Evolutionary conservation across 768 basidiomycete genomes (phyloP).

Genomic region (Termitomyces sp.): DNA sequence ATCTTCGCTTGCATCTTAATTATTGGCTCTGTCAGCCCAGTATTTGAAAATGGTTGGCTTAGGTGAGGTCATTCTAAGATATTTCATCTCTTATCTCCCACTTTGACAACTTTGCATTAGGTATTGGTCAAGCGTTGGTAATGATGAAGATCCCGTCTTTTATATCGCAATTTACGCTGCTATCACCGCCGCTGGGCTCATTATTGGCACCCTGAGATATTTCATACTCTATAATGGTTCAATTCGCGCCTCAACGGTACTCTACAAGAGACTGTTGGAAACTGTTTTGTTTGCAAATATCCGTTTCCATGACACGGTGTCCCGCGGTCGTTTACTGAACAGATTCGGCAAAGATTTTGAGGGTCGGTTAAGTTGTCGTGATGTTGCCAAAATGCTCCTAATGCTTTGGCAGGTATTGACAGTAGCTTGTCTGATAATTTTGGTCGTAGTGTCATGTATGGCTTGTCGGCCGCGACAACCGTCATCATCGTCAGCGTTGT

Average conservation of each 20-base stretch:
- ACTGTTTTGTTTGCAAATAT: slow-evolving; percentile 83
- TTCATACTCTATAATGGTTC: slow-evolving; percentile 79
- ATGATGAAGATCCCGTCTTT: slow-evolving; percentile 46
- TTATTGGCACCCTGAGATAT: slow-evolving; percentile 59
- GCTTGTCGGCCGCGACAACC: slow-evolving; percentile 67
- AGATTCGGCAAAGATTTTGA: slow-evolving; percentile 91
- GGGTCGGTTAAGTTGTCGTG: slow-evolving; percentile 32
- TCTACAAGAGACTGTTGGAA: slow-evolving; percentile 77
- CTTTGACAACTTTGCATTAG: slow-evolving; percentile 23
- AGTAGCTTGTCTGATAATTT: slow-evolving; percentile 83
- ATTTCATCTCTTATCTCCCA: neutral
- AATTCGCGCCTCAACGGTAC: slow-evolving; percentile 73
- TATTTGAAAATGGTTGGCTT: slow-evolving; percentile 72
- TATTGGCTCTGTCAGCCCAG: slow-evolving; percentile 60
- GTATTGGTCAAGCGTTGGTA: slow-evolving; percentile 53
- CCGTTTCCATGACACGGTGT: slow-evolving; percentile 91
- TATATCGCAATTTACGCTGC: slow-evolving; percentile 73
- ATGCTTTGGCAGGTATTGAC: slow-evolving; percentile 59
- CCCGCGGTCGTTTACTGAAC: slow-evolving; percentile 79
- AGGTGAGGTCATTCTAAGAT: slow-evolving; percentile 31
- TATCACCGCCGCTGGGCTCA: slow-evolving; percentile 37
- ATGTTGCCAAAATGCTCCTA: slow-evolving; percentile 1
- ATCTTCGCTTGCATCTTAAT: slow-evolving; percentile 50
- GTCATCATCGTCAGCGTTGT: slow-evolving; percentile 72
- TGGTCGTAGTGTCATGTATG: slow-evolving; percentile 72